These are phyloP conservation scores for Scedosporium aurantiacum DNA, from an alignment of 2,329 filamentous ascomycete species.

Conservation along the genomic window DNA sequence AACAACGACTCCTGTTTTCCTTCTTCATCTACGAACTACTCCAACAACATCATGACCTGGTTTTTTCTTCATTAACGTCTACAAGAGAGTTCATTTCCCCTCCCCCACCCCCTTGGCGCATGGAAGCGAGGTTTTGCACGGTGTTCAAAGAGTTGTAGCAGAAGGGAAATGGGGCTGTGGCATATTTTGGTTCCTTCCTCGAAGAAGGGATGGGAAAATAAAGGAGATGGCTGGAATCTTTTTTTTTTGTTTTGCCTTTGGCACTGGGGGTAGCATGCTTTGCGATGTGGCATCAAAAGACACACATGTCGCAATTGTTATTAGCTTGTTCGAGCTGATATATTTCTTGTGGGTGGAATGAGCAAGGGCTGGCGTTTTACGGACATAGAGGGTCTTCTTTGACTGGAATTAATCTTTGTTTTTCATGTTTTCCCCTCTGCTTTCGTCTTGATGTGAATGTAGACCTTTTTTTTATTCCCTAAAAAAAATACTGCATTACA, in stretches of 20 bases:
- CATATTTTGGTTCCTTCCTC: no score
- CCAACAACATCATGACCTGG: no score
- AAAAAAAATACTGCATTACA: neutral
- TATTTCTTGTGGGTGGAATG: neutral
- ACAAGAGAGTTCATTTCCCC: no score
- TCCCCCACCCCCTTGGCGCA: neutral
- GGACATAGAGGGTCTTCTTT: slow-evolving; percentile 2
- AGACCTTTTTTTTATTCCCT: neutral
- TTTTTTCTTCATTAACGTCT: no score
- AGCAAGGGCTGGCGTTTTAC: slow-evolving; percentile 5
- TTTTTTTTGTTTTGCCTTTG: neutral
- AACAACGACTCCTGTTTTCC: no score
- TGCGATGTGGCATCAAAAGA: neutral
- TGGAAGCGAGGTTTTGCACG: neutral
- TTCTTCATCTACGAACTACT: no score
- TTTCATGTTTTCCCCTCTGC: neutral
- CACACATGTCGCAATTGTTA: neutral
- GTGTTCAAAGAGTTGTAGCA: neutral
- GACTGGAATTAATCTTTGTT: neutral
- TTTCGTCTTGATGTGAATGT: neutral
- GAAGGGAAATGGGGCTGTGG: neutral
- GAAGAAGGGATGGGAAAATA: no score
- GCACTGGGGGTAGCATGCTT: neutral
- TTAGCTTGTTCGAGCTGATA: neutral
- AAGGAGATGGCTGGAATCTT: neutral